Percentiles rank a stretch among this genome's conserved stretches.
Evolutionary conservation across 805 yeast species (phyloP).

Genomic region (Candida wancherniae): DNA sequence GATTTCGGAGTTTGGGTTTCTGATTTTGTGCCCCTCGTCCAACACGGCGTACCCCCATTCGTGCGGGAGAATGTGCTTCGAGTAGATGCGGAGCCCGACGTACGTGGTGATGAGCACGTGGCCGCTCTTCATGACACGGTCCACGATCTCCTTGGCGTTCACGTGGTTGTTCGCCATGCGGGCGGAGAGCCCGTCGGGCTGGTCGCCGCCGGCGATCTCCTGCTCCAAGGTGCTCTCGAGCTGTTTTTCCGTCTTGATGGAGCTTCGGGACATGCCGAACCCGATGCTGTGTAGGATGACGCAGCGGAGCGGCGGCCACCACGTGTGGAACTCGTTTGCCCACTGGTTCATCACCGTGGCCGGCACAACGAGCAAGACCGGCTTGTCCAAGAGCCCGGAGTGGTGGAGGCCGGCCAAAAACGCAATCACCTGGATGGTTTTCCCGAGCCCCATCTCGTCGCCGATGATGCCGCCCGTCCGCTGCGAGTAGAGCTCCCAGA

Average conservation of each 20-base stretch:
- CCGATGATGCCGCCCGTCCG: constrained; percentile 93
- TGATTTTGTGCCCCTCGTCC: constrained; percentile 95
- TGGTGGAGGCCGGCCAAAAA: constrained; percentile 89
- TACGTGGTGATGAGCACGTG: constrained; percentile 89
- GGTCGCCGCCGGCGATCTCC: constrained; percentile 29
- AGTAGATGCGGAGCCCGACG: constrained; percentile 73
- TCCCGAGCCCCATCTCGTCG: constrained; percentile 98
- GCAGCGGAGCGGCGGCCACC: constrained; percentile 97
- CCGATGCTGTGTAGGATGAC: constrained; percentile 91
- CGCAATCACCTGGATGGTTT: constrained; percentile 88
- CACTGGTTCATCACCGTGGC: constrained; percentile 95
- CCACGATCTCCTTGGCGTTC: constrained; percentile 46
- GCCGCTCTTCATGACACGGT: constrained; percentile 60
- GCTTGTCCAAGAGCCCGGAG: constrained; percentile 67
- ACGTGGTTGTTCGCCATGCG: constrained; percentile 27
- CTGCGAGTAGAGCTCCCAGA: constrained; percentile 88
- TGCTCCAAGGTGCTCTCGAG: constrained; percentile 49
- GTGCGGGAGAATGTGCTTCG: constrained; percentile 55
- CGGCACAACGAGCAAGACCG: constrained; percentile 86
- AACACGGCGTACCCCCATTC: constrained; percentile 88
- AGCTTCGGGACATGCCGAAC: constrained; percentile 56
- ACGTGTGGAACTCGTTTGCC: constrained; percentile 92
- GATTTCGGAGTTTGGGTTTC: constrained; percentile 90
- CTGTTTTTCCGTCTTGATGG: constrained; percentile 36
- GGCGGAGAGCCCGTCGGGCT: constrained; percentile 1